Evolutionary conservation across 163 green algal species (phyloP), one percentile per base, ranked within the genome.

Genomic region (Scenedesmus sp.): DNA sequence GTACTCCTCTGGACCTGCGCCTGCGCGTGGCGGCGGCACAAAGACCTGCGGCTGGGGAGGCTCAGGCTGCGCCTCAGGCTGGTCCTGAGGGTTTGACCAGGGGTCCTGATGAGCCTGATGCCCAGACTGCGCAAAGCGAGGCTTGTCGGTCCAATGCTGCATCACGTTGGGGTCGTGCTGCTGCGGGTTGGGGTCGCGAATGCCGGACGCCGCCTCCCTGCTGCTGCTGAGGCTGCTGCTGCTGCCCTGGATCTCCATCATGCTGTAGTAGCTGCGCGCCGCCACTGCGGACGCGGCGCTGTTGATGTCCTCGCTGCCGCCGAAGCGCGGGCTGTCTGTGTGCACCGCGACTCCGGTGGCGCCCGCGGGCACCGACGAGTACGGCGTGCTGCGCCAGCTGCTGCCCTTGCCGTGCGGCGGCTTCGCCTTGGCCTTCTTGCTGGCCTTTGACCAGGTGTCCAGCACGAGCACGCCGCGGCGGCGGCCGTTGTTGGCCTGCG

Each of bases 81-180:
- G 72, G 12, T 76, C 20, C 24, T 82, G 85, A 33, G 56, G 72
- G 26, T 76, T 22, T 26, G 61, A 35, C 72, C 72, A 90, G 2
- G 85, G 85, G 72, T 90, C 85, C 26, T 90, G 85, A 53, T 90
- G 85, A 12, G 70, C 18, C 43, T 90, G 65, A 42, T 90, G 85
- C 44, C n/a, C 4, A 0, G 7, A 13, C 53, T 81, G n/a, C n/a
- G 78, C 78, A 51, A 91, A 91, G 13, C 87, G 81, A 5, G 87
- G 87, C 87, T 91, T 91, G 37, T 91, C 87, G 18, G 87, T 91
- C 87, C 87, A 91, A 4, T 82, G 87, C 16, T 91, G 87, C 59
- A 91, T 82, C 20, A 87, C 49, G 20, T 33, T 53, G n/a, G 87
- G 87, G 16, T 91, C 87, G 18, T 43, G 42, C 78, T 87, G 87